Percentiles rank a stretch among this genome's conserved stretches.
phyloP scores from a whole-genome alignment of 257 asterid genomes.

The Solanum sitiens region DNA sequence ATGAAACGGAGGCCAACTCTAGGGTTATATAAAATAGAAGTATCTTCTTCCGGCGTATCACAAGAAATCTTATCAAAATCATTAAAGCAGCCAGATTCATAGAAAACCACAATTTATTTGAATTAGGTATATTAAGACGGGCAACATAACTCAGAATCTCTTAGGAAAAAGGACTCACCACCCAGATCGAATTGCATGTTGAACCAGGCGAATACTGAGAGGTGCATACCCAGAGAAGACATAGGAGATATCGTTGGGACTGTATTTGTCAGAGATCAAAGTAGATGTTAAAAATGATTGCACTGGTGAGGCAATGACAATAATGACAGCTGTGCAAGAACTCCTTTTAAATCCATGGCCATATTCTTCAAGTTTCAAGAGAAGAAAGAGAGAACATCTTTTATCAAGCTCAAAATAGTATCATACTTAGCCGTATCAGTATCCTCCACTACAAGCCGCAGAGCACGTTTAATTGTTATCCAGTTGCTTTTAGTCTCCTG shows the following conservation, averaged over 20 bases:
- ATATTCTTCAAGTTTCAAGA: background rate
- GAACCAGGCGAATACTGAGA: constrained; percentile 90
- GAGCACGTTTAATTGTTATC: constrained; percentile 72
- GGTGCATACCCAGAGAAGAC: constrained; percentile 99
- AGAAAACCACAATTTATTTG: background rate
- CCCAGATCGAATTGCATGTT: constrained; percentile 90
- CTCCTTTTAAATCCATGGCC: background rate
- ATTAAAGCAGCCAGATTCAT: background rate
- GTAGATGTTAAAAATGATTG: background rate
- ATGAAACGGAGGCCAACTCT: background rate
- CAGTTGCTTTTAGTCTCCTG: constrained; percentile 93
- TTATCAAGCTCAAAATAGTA: constrained; percentile 1
- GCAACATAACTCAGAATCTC: background rate
- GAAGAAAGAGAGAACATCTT: background rate
- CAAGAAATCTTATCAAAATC: background rate
- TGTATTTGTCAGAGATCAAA: constrained; percentile 8
- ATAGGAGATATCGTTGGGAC: constrained; percentile 88
- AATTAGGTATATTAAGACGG: background rate
- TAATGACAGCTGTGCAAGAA: background rate
- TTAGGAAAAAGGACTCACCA: constrained; percentile 49
- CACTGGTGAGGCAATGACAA: background rate
- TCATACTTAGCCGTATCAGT: constrained; percentile 76
- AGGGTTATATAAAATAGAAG: background rate
- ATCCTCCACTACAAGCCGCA: constrained; percentile 84
- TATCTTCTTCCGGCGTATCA: background rate